Percentiles rank a stretch among this genome's conserved stretches.
Evolutionary conservation across 805 yeast species (phyloP).

Genomic region (Yarrowia sp.): DNA sequence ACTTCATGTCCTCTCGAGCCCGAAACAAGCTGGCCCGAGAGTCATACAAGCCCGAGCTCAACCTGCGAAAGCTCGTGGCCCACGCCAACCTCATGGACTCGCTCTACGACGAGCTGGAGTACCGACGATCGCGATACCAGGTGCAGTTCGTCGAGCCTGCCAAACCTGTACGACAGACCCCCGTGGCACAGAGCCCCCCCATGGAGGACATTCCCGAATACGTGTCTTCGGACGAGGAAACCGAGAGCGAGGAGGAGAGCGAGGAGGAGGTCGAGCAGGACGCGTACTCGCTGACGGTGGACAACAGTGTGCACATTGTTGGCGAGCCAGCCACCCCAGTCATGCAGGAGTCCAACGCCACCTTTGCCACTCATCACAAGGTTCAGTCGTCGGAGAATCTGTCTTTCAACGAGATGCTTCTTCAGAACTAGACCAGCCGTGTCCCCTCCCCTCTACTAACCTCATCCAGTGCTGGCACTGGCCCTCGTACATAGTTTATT

Average conservation of each 20-base stretch:
- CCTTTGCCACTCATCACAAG: slow-evolving; percentile 29
- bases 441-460: neutral
- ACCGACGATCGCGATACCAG: slow-evolving; percentile 27
- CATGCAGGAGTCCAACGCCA: neutral
- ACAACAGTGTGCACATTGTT: slow-evolving; percentile 16
- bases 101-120: slow-evolving; percentile 29
- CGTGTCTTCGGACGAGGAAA: slow-evolving; percentile 19
- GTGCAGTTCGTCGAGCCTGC: slow-evolving; percentile 29
- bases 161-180: neutral
- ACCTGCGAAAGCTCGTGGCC: slow-evolving; percentile 33
- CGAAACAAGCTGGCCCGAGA: slow-evolving; percentile 30
- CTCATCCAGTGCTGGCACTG: slow-evolving; percentile 23
- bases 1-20: slow-evolving; percentile 29
- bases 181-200: neutral
- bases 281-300: slow-evolving; percentile 5
- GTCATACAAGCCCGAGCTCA: slow-evolving; percentile 21
- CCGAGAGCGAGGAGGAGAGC: slow-evolving; percentile 24
- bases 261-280: slow-evolving; percentile 10
- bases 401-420: slow-evolving; percentile 11
- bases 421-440: neutral
- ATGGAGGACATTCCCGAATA: slow-evolving; percentile 30
- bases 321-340: neutral
- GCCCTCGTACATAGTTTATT: slow-evolving; percentile 30
- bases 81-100: slow-evolving; percentile 35
- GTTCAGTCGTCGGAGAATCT: neutral